These are phyloP conservation scores for Termitomyces sp. DNA, from an alignment of 768 basidiomycete genomes.

Conservation along the genomic window DNA sequence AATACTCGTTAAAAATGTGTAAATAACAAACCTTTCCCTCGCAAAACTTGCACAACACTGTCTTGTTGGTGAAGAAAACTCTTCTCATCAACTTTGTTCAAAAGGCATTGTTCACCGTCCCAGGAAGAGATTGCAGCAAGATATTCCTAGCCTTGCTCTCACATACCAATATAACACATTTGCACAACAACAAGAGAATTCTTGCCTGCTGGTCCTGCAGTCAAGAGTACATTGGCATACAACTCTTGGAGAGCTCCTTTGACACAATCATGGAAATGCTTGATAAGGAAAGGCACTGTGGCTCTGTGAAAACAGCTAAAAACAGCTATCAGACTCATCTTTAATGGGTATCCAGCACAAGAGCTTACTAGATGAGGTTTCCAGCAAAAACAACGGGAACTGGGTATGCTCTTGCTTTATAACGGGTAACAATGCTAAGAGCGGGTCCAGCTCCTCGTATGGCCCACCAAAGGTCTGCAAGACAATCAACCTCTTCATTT, in stretches of 20 bases:
- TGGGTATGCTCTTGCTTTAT: slow-evolving; percentile 84
- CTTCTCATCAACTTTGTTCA: slow-evolving; percentile 90
- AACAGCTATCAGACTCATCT: neutral
- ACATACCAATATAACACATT: slow-evolving; percentile 81
- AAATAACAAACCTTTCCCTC: slow-evolving; percentile 63
- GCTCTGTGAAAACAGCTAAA: slow-evolving; percentile 77
- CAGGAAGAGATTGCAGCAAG: slow-evolving; percentile 79
- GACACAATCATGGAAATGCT: slow-evolving; percentile 90
- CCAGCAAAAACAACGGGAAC: slow-evolving; percentile 90
- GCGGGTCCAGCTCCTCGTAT: slow-evolving; percentile 78
- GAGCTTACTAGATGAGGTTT: slow-evolving; percentile 81
- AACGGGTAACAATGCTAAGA: slow-evolving; percentile 81
- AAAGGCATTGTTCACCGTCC: slow-evolving; percentile 80
- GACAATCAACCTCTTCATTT: neutral
- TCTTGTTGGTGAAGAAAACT: slow-evolving; percentile 87
- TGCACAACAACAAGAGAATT: slow-evolving; percentile 88
- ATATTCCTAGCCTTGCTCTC: slow-evolving; percentile 70
- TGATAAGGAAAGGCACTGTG: slow-evolving; percentile 82
- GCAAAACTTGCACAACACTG: slow-evolving; percentile 84
- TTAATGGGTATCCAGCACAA: neutral
- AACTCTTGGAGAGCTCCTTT: slow-evolving; percentile 83
- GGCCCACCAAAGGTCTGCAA: slow-evolving; percentile 81
- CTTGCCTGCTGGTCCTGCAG: slow-evolving; percentile 79
- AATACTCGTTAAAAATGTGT: neutral
- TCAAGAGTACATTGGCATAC: slow-evolving; percentile 86